Percentiles rank a stretch among this genome's conserved stretches.
These are phyloP conservation scores for Perkinsus chesapeaki DNA, from an alignment of 169 alveolate species.

Conservation along the genomic window DNA sequence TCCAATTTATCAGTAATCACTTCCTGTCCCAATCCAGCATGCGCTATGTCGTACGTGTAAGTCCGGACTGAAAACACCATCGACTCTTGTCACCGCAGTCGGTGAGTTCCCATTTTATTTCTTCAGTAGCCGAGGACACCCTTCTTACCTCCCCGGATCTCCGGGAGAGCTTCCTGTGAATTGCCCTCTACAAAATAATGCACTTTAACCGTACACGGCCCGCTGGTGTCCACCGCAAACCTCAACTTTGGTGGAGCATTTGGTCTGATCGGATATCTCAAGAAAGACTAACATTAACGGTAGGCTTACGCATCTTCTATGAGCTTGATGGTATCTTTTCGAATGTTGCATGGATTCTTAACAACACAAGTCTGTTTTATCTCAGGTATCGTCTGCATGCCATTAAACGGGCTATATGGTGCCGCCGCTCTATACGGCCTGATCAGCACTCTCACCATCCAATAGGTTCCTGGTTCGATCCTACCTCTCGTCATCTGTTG, in stretches of 20 bases:
- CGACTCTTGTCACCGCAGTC: too few species aligned
- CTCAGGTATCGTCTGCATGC: background rate
- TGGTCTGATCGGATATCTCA: background rate
- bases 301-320: background rate
- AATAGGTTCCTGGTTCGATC: background rate
- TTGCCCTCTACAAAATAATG: background rate
- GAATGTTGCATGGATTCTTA: slow-evolving; percentile 23
- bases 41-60: background rate
- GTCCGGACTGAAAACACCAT: background rate
- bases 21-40: background rate
- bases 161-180: background rate
- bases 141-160: background rate
- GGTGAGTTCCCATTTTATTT: too few species aligned
- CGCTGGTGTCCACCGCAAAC: background rate
- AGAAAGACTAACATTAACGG: background rate
- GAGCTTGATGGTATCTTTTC: slow-evolving; percentile 9
- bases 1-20: background rate
- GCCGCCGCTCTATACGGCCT: background rate
- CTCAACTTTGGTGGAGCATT: background rate
- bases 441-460: background rate
- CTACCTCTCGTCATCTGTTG: background rate
- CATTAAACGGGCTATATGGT: background rate
- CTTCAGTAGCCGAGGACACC: background rate
- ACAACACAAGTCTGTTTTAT: slow-evolving; percentile 27
- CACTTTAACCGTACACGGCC: background rate